Evolutionary conservation across 306 rosid species (phyloP), one percentile per base, ranked within the genome.

Genomic region (Mimosa pudica): DNA sequence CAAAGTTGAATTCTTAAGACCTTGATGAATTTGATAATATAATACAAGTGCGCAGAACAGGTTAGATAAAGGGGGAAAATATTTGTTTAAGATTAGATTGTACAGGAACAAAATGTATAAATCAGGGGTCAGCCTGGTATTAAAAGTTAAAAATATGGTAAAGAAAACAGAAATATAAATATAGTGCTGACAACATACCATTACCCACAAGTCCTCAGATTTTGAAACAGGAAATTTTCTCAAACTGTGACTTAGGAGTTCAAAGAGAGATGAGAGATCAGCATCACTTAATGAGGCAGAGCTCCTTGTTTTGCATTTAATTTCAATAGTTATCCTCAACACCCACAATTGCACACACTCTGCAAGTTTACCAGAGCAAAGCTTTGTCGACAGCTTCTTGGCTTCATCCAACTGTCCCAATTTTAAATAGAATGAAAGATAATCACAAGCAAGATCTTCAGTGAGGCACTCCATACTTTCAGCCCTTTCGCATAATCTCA

Each of bases 201-300:
- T 80, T 79, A 85, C 78, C 98, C 97, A 94, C 89, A 94, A 86
- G 86, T 84, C 84, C 88, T 87, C 89, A 36, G 98, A 90, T 80
- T 90, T 84, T 60, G 95, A 89, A 73, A 82, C 75, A 42, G 88
- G 71, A 45, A 74, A 72, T 73, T 85, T 87, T 8, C 58, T 79
- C 91, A 91, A 77, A 79, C 82, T 84, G 81, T 77, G 76, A 79
- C 75, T 82, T 35, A 92, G 64, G 60, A 88, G 87, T 81, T 87
- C 89, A 81, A 89, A 95, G 74, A 91, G 88, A 65, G 88, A 84
- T 83, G 35, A 87, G 81, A 90, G 87, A 85, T 89, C 96, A 79
- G 85, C 61, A 61, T 92, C 89, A 81, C 86, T 82, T 18, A 84
- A 89, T 11, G 89, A 85, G 13, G 68, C 44, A 45, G 87, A 83